These are phyloP conservation scores for Bombardia bombarda DNA, from an alignment of 495 filamentous ascomycete genomes.

Conservation along the genomic window DNA sequence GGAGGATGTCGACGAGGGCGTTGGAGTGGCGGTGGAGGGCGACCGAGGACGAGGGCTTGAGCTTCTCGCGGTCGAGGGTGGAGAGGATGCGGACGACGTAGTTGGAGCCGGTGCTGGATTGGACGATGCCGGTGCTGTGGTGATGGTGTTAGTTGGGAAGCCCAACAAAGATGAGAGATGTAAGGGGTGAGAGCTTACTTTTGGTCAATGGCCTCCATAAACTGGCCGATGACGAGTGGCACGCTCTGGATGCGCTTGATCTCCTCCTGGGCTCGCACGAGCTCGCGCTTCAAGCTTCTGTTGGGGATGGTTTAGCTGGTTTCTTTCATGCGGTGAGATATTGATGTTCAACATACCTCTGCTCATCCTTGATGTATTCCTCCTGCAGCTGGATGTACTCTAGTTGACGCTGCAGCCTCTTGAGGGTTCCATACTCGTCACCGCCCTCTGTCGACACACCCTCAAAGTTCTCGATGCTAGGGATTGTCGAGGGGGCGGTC, in stretches of 20 bases:
- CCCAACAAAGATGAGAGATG: not conserved
- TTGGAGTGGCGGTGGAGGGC: slow-evolving; percentile 97
- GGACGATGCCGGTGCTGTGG: slow-evolving; percentile 91
- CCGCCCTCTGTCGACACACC: slow-evolving; percentile 70
- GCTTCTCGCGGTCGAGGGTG: slow-evolving; percentile 92
- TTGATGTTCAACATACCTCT: slow-evolving; percentile 71
- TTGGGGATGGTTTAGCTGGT: slow-evolving; percentile 8
- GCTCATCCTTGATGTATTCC: slow-evolving; percentile 99
- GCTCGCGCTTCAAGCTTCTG: slow-evolving; percentile 92
- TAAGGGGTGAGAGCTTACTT: slow-evolving; percentile 53
- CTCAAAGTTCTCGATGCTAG: slow-evolving; percentile 83
- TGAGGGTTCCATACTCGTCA: slow-evolving; percentile 91
- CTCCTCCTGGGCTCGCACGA: slow-evolving; percentile 96
- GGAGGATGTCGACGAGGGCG: slow-evolving; percentile 94
- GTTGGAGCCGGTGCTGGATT: slow-evolving; percentile 96
- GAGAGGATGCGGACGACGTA: slow-evolving; percentile 98
- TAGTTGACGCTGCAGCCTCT: slow-evolving; percentile 90
- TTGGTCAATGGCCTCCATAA: slow-evolving; percentile 99
- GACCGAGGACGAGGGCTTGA: slow-evolving; percentile 96
- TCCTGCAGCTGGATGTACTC: slow-evolving; percentile 99
- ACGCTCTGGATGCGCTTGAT: slow-evolving; percentile 99
- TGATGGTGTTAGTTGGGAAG: slow-evolving; percentile 1
- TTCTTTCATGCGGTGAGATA: too few relatives aligned
- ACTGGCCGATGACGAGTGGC: slow-evolving; percentile 95
- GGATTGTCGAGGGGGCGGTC: slow-evolving; percentile 70